Base-by-base conservation (phyloP, 2,329 filamentous ascomycete genomes). In the Mollisiaceae sp. region DNA sequence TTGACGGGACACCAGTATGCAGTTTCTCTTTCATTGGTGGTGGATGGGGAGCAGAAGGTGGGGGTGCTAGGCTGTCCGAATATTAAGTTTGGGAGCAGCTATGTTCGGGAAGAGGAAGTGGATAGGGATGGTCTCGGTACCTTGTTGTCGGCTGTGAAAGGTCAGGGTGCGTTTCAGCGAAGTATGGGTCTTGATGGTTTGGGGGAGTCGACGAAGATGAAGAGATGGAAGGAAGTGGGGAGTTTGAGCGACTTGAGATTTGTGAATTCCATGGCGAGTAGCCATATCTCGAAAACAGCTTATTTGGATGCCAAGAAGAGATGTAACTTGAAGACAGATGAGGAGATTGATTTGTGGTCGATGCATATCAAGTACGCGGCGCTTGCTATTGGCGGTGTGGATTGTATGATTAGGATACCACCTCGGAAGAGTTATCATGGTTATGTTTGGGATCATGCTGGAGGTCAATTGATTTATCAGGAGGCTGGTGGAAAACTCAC, bases 61-160 rank as follows among this genome's bases (percentile, higher is more conserved):
- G 86, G 83, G n/a, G 84, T 88, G 2, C 77, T 89, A 50, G 87
- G 84, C 9, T 89, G 85, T 73, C 87, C 88, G 11, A 89, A 89
- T 69, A 77, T 89, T n/a, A 79, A 80, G 9, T 77, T 81, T 11
- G 73, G 78, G 43, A 73, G 77, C 15, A 75, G 75, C 1, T 67
- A 62, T 12, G 72, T 80, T 2, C 66, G 74, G 2, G 79, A 80
- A 66, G 73, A 82, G 27, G 68, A 74, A 4, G 78, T 81, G 67
- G 71, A 73, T 38, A 27, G 50, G 8, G 71, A 77, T 4, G 81
- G 81, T 0, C 75, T 78, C 68, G 84, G 85, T 9, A 77, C 83
- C 65, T 82, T 86, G 68, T 72, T 86, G 8, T 82, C 79, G 27
- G 82, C 83, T 0, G 75, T 85, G 45, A 77, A 76, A 18, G 82